Conservation (phyloP, 257 asterid genomes). For the Solanum clarkiae region DNA sequence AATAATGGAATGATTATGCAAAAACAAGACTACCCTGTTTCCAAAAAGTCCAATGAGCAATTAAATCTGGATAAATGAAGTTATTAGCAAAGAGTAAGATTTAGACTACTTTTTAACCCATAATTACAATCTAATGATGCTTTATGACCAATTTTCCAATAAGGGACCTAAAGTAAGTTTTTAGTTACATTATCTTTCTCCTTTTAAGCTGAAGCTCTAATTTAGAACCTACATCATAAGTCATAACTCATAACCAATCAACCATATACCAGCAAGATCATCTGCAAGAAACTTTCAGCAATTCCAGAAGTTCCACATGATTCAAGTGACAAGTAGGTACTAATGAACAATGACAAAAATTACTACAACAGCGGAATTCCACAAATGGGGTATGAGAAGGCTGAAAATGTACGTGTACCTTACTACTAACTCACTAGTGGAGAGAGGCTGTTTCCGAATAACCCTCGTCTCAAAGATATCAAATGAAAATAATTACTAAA, state of each 20-base stretch:
- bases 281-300: not conserved
- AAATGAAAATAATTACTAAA: not conserved
- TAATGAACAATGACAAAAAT: not conserved
- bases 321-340: not conserved
- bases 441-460: no score
- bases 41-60: not conserved
- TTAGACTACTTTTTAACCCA: not conserved
- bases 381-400: no score
- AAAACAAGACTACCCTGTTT: not conserved
- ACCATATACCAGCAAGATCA: not conserved
- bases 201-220: not conserved
- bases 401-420: no score
- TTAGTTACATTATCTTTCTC: not conserved
- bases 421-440: no score
- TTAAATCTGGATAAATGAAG: not conserved
- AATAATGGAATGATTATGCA: not conserved
- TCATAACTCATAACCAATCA: not conserved
- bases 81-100: not conserved
- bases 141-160: not conserved
- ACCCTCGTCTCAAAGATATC: no score
- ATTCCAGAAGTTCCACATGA: not conserved
- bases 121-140: not conserved
- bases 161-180: not conserved
- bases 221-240: not conserved
- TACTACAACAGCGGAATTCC: no score